Percentiles rank a stretch among this genome's conserved stretches.
Evolutionary conservation across 768 basidiomycete species (phyloP).

Genomic region (Pleurotus giganteus): DNA sequence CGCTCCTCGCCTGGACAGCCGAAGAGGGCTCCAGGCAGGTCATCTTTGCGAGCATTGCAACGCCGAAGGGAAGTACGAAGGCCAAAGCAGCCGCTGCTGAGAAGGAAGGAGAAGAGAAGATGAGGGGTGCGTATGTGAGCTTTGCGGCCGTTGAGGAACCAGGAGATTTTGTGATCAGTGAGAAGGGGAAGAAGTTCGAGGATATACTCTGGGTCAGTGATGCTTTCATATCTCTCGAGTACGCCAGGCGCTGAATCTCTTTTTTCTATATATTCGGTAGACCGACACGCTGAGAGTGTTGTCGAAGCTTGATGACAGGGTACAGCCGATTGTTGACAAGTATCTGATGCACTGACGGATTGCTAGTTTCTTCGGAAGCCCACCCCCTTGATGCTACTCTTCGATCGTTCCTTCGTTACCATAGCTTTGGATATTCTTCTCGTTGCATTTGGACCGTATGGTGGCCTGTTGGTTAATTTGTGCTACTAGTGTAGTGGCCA

Average conservation of each 20-base stretch:
- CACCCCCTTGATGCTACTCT: too few relatives aligned
- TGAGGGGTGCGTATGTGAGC: constrained; percentile 31
- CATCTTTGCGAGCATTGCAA: constrained; percentile 31
- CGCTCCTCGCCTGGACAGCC: constrained; percentile 29
- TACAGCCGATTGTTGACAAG: constrained; percentile 14
- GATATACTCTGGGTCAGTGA: constrained; percentile 33
- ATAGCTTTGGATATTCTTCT: too few relatives aligned
- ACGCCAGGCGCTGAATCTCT: not conserved
- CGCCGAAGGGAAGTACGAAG: not conserved
- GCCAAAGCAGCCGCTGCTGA: constrained; percentile 1
- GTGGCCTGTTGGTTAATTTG: too few relatives aligned
- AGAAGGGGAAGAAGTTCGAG: constrained; percentile 26
- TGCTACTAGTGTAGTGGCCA: too few relatives aligned
- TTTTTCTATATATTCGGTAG: not conserved
- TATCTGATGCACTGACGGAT: constrained; percentile 12
- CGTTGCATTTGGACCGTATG: too few relatives aligned
- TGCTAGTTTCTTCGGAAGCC: too few relatives aligned
- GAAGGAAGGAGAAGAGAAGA: constrained; percentile 18
- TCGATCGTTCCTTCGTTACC: too few relatives aligned
- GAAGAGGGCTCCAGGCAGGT: constrained; percentile 35
- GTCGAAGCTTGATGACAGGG: constrained; percentile 15
- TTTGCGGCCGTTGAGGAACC: constrained; percentile 25
- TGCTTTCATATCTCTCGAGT: not conserved
- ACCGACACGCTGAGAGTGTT: constrained; percentile 20
- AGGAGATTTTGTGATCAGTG: constrained; percentile 31